Conservation (phyloP, 768 basidiomycete species). For the Lepiota brunneoincarnata region DNA sequence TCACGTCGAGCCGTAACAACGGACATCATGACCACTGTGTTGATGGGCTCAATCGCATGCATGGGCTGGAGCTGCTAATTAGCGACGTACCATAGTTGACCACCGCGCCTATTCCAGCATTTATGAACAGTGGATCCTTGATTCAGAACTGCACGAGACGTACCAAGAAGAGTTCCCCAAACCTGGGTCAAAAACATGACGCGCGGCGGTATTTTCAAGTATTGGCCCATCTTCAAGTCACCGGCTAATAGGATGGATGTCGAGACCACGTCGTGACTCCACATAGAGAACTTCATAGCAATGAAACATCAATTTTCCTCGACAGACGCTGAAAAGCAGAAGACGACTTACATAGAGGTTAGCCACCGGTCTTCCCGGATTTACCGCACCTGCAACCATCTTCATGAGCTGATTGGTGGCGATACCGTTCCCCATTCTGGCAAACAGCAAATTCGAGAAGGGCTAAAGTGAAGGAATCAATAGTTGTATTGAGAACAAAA, state of each 20-base stretch:
- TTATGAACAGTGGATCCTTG: neutral
- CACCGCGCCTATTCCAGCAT: slow-evolving; percentile 27
- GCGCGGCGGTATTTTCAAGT: slow-evolving; percentile 66
- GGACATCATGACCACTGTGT: slow-evolving; percentile 54
- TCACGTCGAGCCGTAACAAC: slow-evolving; percentile 52
- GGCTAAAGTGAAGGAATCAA: slow-evolving; percentile 30
- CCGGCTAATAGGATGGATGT: slow-evolving; percentile 51
- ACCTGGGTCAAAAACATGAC: slow-evolving; percentile 64
- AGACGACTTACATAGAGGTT: slow-evolving; percentile 56
- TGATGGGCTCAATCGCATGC: neutral
- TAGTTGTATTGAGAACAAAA: neutral
- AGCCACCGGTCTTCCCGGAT: slow-evolving; percentile 63
- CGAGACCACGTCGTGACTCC: slow-evolving; percentile 60
- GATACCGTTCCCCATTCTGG: slow-evolving; percentile 60
- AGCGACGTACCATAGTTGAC: slow-evolving; percentile 33
- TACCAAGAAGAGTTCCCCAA: slow-evolving; percentile 61
- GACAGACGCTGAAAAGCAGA: neutral
- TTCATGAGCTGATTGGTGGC: slow-evolving; percentile 62
- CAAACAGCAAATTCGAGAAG: slow-evolving; percentile 54
- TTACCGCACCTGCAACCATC: slow-evolving; percentile 59
- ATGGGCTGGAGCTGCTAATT: neutral
- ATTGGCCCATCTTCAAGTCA: slow-evolving; percentile 74
- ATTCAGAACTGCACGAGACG: slow-evolving; percentile 2
- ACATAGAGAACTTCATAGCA: slow-evolving; percentile 54
- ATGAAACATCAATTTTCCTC: neutral